phyloP scores from a whole-genome alignment of 2,329 filamentous ascomycete genomes.

The Aspergillus tubingensis region DNA sequence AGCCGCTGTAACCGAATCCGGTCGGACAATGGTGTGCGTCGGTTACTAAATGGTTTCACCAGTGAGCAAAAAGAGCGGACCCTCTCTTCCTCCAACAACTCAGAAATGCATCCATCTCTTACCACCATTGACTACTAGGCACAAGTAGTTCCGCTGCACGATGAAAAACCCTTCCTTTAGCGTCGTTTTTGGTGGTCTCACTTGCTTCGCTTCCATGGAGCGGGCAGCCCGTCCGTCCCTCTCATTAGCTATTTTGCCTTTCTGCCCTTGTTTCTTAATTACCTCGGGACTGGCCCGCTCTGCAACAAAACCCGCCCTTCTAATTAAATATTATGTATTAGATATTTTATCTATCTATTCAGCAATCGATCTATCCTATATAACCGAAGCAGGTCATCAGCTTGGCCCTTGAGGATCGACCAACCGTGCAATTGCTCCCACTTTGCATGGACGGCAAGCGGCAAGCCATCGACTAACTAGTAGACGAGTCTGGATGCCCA shows the following conservation, averaged over 20 bases:
- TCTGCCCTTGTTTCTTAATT: not conserved
- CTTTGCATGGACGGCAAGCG: not conserved
- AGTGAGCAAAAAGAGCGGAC: not conserved
- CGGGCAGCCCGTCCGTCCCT: not conserved
- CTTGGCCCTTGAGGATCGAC: not conserved
- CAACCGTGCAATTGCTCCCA: not conserved
- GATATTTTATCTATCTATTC: not conserved
- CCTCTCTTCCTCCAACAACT: not conserved
- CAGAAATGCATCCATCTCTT: no score
- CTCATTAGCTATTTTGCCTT: not conserved
- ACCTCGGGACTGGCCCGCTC: not conserved
- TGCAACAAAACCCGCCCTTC: not conserved
- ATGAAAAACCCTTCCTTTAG: conserved; percentile 1
- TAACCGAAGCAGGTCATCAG: not conserved
- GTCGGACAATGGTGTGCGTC: not conserved
- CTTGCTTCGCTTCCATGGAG: not conserved
- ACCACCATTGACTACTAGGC: not conserved
- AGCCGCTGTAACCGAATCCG: not conserved
- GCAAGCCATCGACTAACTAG: not conserved
- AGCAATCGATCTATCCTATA: not conserved
- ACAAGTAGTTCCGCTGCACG: not conserved
- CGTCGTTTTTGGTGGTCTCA: not conserved
- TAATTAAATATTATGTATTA: not conserved
- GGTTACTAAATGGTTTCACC: not conserved
- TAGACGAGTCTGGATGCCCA: not conserved